Base-by-base conservation (phyloP, 1,139 yeast species). In the Pneumocystis oryctolagi region DNA sequence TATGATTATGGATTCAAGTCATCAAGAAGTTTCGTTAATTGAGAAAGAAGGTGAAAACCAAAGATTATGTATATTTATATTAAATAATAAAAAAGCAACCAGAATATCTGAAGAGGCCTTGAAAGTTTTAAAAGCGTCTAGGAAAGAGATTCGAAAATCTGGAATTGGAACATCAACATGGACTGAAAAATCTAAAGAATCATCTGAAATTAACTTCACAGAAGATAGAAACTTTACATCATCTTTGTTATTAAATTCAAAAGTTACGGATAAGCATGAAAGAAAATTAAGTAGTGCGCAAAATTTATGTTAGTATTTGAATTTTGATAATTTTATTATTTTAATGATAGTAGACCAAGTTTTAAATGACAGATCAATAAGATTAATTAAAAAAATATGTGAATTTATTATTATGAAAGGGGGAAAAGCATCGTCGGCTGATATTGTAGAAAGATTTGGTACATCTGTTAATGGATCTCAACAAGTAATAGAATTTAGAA, bases 91-190 rank as follows among this genome's bases (percentile, higher is more conserved):
- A 47, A 47, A 47, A 60, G 97, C 97, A 0, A 76, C 80, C 28
- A 77, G 83, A 64, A 80, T 88, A 31, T 97, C 97, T 0, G 78
- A 78, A 53, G 84, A 83, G 40, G 97, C 97, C 0, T 84, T 90
- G 0, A 79, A 79, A 28, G 89, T 90, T 0, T 75, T 92, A 65
- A 78, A 83, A 64, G 80, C 80, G 65, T 88, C 96, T 0, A 75
- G 96, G 61, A 80, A 77, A 64, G 75, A 77, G 35, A 82, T 96
- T 0, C 78, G 88, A 62, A 79, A 78, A 65, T 82, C 83, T 31
- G 81, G 80, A 40, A 78, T 89, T 35, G 96, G 96, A 3, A 84
- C 87, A 0, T 97, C 97, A 0, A 92, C 98, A 0, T 92, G 97
- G 95, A 92, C 98, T 0, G 98, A 98, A 0, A 82, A 82, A 68